Percentiles rank a stretch among this genome's conserved stretches.
Evolutionary conservation across 345 rosid species (phyloP).

Genomic region (Eucalyptus cloeziana): DNA sequence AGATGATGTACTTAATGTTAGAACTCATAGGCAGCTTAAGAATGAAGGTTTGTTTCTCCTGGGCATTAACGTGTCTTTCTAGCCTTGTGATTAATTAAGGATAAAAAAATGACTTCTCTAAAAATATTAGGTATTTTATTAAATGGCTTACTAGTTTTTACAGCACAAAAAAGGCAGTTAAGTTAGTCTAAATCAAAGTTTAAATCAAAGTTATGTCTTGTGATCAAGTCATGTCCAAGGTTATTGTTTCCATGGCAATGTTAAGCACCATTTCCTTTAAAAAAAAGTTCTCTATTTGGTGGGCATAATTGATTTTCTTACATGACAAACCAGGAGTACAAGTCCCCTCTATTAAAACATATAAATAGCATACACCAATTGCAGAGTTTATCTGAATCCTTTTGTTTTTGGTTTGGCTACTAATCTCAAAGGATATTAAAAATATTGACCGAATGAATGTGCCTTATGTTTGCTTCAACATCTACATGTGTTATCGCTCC

Average conservation of each 20-base stretch:
- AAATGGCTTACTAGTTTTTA: too few relatives aligned
- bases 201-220: background rate
- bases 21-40: too few relatives aligned
- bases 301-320: background rate
- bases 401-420: background rate
- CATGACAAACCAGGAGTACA: background rate
- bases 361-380: background rate
- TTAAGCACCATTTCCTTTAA: background rate
- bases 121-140: too few relatives aligned
- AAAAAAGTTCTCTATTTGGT: background rate
- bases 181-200: too few relatives aligned
- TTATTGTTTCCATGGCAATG: background rate
- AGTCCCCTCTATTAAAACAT: background rate
- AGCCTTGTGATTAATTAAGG: too few relatives aligned
- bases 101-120: too few relatives aligned
- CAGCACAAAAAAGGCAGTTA: too few relatives aligned
- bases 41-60: too few relatives aligned
- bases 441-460: background rate
- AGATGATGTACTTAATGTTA: too few relatives aligned
- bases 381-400: background rate
- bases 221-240: background rate
- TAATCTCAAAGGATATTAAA: background rate
- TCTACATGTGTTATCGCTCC: background rate
- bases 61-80: too few relatives aligned
- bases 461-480: background rate